Evolutionary conservation across 2,329 filamentous ascomycete genomes (phyloP), one percentile per base, ranked within the genome.

Genomic region (Trichoderma semiorbis): DNA sequence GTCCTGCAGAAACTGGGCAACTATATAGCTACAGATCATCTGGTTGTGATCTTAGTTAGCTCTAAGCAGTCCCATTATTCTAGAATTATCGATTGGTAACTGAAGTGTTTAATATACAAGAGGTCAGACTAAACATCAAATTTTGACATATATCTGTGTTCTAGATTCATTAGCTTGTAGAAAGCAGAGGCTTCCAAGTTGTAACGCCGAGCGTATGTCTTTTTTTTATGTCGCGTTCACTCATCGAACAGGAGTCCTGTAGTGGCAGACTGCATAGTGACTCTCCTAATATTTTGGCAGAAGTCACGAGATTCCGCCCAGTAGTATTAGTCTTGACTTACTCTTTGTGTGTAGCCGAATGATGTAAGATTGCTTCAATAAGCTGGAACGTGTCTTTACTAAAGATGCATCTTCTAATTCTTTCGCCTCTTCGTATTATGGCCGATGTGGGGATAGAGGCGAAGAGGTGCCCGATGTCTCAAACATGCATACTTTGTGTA

Each of bases 201-300:
- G 18, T 0, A 1, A n/a, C 39, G 18, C 39, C 14, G 8, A 43
- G 39, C 1, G 39, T 43, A 43, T n/a, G 39, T 43, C 18, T 7
- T n/a, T n/a, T 47, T 0, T 3, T 3, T 47, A 21, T 21, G 18
- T 11, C 39, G 18, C 1, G 2, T n/a, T 21, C 39, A 2, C 18
- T 47, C 4, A n/a, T 21, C 4, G 8, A 36, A n/a, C 39, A 47
- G 4, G 7, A n/a, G 8, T 8, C 36, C 36, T 43, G 2, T 3
- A 3, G 0, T 43, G 16, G 5, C 3, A 5, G 36, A 2, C 2
- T n/a, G n/a, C n/a, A n/a, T 8, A 6, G 36, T n/a, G 36, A 3
- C 36, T 18, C 7, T n/a, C 36, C 16, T 43, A 10, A 7, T 3
- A 43, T 3, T 3, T n/a, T 47, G 1, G 39, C 39, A 47, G 7